Evolutionary conservation across 1,284 basidiomycete genomes (phyloP), one percentile per base, ranked within the genome.

Genomic region (Fomitopsis pinicola): DNA sequence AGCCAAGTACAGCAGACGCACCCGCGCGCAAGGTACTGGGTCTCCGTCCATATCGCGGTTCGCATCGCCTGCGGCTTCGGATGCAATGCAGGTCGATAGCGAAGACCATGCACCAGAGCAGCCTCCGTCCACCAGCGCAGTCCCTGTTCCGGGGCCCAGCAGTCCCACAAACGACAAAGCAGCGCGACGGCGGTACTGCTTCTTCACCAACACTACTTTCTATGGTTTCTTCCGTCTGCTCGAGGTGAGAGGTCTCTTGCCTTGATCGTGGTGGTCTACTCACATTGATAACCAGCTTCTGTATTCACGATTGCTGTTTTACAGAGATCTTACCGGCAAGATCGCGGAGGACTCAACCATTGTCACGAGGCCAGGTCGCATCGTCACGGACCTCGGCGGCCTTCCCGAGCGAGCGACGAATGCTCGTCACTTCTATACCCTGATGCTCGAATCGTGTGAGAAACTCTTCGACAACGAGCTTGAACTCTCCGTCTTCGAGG

Each of bases 391-490:
- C 26, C 63, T 74, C 3, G 78, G 76, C 36, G 64, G 78, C 3
- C 60, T 68, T 19, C 70, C 68, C 40, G 67, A 71, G n/a, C 63
- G 65, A 9, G 62, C 59, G n/a, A 57, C 65, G n/a, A 64, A 79
- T 42, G 76, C 78, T 2, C 78, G 77, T 42, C 83, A 95, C 69
- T 92, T 86, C 68, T 98, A 98, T 70, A 87, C 88, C 59, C 82
- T 95, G 60, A 78, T 96, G 66, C 82, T 99, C 26, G 92, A 91
- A 64, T 86, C 93, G 7, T 93, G 92, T 71, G 96, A 98, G 75
- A 85, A 89, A 62, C 75, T 98, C 59, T 98, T 98, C 68, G 95
- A 97, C 71, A 92, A 91, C 66, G 94, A 97, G 72, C 82, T 98
- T 30, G 97, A 98, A 69, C 89, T 90, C 65, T 79, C 81, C 48